Base-by-base conservation (phyloP, 2,329 filamentous ascomycete genomes). In the Furcasterigmium furcatum region DNA sequence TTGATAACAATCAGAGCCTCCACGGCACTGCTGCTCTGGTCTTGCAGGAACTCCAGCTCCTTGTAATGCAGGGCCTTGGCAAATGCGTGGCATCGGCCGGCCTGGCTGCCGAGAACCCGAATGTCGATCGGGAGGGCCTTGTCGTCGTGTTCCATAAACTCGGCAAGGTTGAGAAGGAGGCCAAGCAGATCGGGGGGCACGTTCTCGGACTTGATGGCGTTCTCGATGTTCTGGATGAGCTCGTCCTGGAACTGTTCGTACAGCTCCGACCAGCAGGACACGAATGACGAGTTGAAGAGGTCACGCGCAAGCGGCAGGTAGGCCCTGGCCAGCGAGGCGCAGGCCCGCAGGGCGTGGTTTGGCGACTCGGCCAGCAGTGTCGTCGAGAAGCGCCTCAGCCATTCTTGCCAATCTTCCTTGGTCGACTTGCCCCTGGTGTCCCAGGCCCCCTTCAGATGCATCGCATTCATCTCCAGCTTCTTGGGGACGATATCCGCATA, bases 131-230 rank as follows among this genome's bases (percentile, higher is more conserved):
- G 94, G 43, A 99, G 73, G 13, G 95, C 92, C 66, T 99, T 99
- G 64, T 99, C 94, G 57, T 99, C 95, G 60, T 99, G 94, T 63
- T 99, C 94, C 94, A 99, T 99, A 65, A 99, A 99, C 63, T 99
- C 94, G 19, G 94, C 94, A 42, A 99, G 77, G 59, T 99, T 99
- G 41, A 99, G 81, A 22, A 99, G 75, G 41, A 96, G 86, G 49
- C 96, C 92, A 9, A 99, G 74, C 53, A 99, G 86, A 64, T 99
- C 95, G 0, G 95, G 94, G 0, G 94, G 92, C 12, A 99, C 95
- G 56, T 96, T 92, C 43, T 92, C 87, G 4, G 92, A 97, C 45
- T 91, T 94, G 55, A 99, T 87, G 1, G 95, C 94, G 51, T 88
- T 90, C 64, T 99, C 94, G 43, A 99, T 95, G 20, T 95, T 95